Evolutionary conservation across 768 basidiomycete genomes (phyloP).

Genomic region (Xerocomellus amylosporus): DNA sequence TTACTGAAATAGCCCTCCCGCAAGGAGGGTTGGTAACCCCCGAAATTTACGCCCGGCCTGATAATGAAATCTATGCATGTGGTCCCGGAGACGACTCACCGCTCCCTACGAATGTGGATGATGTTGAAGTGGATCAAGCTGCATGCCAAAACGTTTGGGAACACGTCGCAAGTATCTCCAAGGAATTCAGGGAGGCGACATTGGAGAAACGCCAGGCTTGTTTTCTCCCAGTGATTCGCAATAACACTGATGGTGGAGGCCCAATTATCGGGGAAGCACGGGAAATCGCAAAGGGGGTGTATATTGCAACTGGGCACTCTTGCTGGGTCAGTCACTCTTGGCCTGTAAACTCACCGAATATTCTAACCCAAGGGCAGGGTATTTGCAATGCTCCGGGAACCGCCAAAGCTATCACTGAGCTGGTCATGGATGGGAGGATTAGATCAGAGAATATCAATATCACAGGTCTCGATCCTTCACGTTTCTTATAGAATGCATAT

Average conservation of each 20-base stretch:
- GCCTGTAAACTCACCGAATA: background rate
- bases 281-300: conserved; percentile 57
- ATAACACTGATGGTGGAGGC: conserved; percentile 43
- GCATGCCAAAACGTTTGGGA: conserved; percentile 56
- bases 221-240: conserved; percentile 63
- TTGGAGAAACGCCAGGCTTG: conserved; percentile 67
- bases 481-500: conserved; percentile 28
- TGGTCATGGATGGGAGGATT: conserved; percentile 66
- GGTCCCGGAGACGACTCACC: conserved; percentile 72
- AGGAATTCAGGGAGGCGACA: conserved; percentile 50
- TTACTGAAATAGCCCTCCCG: conserved; percentile 65
- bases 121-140: conserved; percentile 55
- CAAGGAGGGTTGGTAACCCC: conserved; percentile 41
- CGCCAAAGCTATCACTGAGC: conserved; percentile 66
- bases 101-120: conserved; percentile 68
- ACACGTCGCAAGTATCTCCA: conserved; percentile 60
- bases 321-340: conserved; percentile 59
- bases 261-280: conserved; percentile 70
- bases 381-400: conserved; percentile 86
- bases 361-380: conserved; percentile 42
- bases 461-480: conserved; percentile 43
- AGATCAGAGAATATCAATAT: conserved; percentile 56
- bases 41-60: conserved; percentile 72
- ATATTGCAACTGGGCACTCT: conserved; percentile 75
- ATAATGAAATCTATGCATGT: conserved; percentile 72